phyloP scores from a whole-genome alignment of 352 stramenopile species.

The Bremia lactucae region DNA sequence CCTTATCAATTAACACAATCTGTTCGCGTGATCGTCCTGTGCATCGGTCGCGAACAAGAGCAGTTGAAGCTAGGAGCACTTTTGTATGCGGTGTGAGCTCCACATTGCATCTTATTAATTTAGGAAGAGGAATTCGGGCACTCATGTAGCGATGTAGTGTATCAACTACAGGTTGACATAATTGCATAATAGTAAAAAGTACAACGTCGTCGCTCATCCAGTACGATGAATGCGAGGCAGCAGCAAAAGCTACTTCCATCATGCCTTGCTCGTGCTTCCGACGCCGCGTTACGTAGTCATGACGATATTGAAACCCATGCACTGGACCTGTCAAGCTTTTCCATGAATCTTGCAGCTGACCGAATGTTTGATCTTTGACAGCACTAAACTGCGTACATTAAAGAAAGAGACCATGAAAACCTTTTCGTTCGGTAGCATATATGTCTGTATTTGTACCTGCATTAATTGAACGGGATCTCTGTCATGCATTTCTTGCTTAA shows the following conservation, averaged over 20 bases:
- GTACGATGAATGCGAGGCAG: constrained; percentile 79
- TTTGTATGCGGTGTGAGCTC: constrained; percentile 69
- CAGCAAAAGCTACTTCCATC: constrained; percentile 80
- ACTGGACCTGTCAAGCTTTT: constrained; percentile 58
- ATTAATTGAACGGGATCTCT: constrained; percentile 76
- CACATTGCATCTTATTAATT: constrained; percentile 63
- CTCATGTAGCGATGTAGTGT: constrained; percentile 77
- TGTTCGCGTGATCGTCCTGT: constrained; percentile 68
- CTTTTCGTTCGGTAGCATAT: too few species aligned
- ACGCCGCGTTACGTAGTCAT: constrained; percentile 73
- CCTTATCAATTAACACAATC: constrained; percentile 59
- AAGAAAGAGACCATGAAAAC: neutral
- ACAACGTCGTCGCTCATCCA: constrained; percentile 84
- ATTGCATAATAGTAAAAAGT: constrained; percentile 78
- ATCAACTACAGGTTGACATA: constrained; percentile 76
- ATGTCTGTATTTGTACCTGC: too few species aligned
- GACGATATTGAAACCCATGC: constrained; percentile 63
- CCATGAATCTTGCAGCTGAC: constrained; percentile 69
- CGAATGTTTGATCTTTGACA: constrained; percentile 50
- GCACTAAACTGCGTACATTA: constrained; percentile 35
- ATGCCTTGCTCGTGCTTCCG: constrained; percentile 72
- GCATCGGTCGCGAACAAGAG: constrained; percentile 65
- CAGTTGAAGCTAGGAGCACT: constrained; percentile 54
- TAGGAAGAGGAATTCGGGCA: constrained; percentile 55
- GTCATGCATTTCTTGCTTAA: constrained; percentile 83